Evolutionary conservation across 768 basidiomycete species (phyloP).

Genomic region (Suillus clintonianus): DNA sequence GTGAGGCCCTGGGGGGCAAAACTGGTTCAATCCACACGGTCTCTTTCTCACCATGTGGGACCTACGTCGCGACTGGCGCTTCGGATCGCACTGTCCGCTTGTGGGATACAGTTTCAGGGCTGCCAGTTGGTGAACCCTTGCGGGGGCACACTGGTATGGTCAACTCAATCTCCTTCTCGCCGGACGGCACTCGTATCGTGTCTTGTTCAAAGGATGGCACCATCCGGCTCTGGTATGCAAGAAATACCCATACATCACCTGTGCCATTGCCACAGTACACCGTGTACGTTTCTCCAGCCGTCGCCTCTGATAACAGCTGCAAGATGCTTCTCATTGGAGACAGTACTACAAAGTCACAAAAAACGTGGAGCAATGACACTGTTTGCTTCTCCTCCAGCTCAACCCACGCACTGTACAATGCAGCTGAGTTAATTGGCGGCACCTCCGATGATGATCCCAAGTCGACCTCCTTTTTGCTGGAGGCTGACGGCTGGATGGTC

Average conservation of each 20-base stretch:
- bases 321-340: too few species aligned
- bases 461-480: background rate
- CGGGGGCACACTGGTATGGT: background rate
- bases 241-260: background rate
- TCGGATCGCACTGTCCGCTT: background rate
- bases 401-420: background rate
- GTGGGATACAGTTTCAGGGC: background rate
- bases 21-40: background rate
- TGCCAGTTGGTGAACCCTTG: background rate
- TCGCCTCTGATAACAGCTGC: too few species aligned
- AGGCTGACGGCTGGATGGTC: background rate
- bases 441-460: background rate
- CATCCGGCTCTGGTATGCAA: background rate
- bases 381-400: background rate
- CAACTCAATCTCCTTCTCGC: background rate
- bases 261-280: background rate
- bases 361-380: too few species aligned
- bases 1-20: background rate
- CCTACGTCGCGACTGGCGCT: background rate
- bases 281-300: too few species aligned
- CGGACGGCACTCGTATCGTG: background rate
- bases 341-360: too few species aligned
- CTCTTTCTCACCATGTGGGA: conserved; percentile 5
- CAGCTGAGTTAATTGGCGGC: background rate
- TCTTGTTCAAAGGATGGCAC: background rate